phyloP scores from a whole-genome alignment of 371 early-diverging fungal species.

The Lichtheimia ornata region DNA sequence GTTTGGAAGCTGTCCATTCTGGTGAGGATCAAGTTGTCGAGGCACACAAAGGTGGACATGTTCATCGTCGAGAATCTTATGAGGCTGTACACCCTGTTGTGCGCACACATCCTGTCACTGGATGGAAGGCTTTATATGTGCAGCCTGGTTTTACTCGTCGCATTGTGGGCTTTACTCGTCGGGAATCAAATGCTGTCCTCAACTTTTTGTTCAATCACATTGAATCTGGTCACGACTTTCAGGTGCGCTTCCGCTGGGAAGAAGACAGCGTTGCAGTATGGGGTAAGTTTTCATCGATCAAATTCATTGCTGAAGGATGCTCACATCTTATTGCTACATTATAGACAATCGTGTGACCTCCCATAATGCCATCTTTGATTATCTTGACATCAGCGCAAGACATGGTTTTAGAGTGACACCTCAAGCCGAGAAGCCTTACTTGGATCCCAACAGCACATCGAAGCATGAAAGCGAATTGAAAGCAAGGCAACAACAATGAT shows the following conservation, averaged over 20 bases:
- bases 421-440: conserved; percentile 59
- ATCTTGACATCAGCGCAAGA: conserved; percentile 37
- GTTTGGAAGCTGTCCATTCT: conserved; percentile 61
- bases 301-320: too few species aligned
- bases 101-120: conserved; percentile 71
- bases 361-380: conserved; percentile 58
- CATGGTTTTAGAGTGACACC: conserved; percentile 53
- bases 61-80: conserved; percentile 38
- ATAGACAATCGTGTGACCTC: conserved; percentile 50
- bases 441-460: conserved; percentile 44
- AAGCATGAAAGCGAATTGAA: too few species aligned
- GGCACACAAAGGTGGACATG: conserved; percentile 39
- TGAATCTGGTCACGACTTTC: conserved; percentile 56
- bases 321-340: conserved; percentile 7
- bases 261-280: conserved; percentile 63
- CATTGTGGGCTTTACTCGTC: conserved; percentile 54
- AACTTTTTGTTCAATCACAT: conserved; percentile 55
- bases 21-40: conserved; percentile 45
- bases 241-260: conserved; percentile 66
- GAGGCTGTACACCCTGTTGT: conserved; percentile 62
- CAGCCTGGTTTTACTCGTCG: conserved; percentile 62
- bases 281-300: conserved; percentile 36
- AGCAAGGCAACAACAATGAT: too few species aligned
- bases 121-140: conserved; percentile 64
- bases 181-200: conserved; percentile 61